These are phyloP conservation scores for Candida nemodendra DNA, from an alignment of 805 yeast species.

Conservation along the genomic window DNA sequence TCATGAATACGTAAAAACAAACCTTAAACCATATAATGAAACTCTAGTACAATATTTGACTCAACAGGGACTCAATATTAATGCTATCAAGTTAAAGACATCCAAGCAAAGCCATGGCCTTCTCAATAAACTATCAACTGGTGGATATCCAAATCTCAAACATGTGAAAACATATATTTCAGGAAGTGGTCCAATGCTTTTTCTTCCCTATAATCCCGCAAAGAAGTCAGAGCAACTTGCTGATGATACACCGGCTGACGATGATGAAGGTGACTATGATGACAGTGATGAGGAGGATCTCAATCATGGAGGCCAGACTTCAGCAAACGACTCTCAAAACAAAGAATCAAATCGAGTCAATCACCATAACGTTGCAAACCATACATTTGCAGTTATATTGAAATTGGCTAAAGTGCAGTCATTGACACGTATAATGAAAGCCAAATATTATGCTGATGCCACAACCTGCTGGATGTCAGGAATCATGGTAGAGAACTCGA, in stretches of 20 bases:
- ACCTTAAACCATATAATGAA: slow-evolving; percentile 28
- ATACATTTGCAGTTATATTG: slow-evolving; percentile 51
- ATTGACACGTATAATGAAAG: slow-evolving; percentile 36
- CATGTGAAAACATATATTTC: slow-evolving; percentile 28
- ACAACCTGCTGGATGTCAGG: slow-evolving; percentile 43
- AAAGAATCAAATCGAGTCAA: slow-evolving; percentile 3
- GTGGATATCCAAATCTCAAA: slow-evolving; percentile 8
- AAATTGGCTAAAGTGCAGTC: slow-evolving; percentile 42
- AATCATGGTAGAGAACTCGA: slow-evolving; percentile 35
- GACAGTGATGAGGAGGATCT: slow-evolving; percentile 21
- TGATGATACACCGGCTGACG: slow-evolving; percentile 18
- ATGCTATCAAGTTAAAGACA: slow-evolving; percentile 25
- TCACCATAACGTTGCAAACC: slow-evolving; percentile 36
- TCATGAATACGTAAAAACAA: slow-evolving; percentile 18
- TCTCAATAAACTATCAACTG: slow-evolving; percentile 9
- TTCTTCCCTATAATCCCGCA: slow-evolving; percentile 34
- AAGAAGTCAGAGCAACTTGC: slow-evolving; percentile 26
- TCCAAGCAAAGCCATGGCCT: slow-evolving; percentile 13
- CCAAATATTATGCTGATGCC: slow-evolving; percentile 45
- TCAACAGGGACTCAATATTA: slow-evolving; percentile 30
- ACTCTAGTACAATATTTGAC: slow-evolving; percentile 22
- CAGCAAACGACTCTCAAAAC: slow-evolving; percentile 1
- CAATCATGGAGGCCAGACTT: slow-evolving; percentile 7
- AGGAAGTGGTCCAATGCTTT: slow-evolving; percentile 34
- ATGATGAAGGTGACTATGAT: slow-evolving; percentile 24